phyloP scores from a whole-genome alignment of 306 rosid species.

The Medicago ruthenica region DNA sequence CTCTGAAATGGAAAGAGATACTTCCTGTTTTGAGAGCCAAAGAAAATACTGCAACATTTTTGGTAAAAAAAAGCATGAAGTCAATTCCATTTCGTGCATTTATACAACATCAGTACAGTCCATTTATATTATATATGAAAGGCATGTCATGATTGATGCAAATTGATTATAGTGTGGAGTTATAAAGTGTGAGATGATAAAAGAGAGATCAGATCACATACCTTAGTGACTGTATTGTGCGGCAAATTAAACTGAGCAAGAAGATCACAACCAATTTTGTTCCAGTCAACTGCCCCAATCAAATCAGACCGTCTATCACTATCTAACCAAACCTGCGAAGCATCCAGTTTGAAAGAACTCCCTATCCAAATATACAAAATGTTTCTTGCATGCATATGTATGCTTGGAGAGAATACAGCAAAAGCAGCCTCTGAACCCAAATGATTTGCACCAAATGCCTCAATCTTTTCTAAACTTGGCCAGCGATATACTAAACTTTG shows the following conservation, averaged over 20 bases:
- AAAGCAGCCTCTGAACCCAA: constrained; percentile 79
- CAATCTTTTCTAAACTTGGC: constrained; percentile 82
- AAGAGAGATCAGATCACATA: constrained; percentile 51
- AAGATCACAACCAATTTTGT: constrained; percentile 61
- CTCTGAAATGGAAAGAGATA: neutral
- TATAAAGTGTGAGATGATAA: neutral
- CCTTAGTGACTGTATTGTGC: constrained; percentile 70
- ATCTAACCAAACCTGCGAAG: constrained; percentile 54
- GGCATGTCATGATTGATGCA: neutral
- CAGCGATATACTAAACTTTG: constrained; percentile 65
- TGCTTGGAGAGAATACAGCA: constrained; percentile 68
- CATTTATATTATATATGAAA: constrained; percentile 22
- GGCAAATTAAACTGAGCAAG: constrained; percentile 66
- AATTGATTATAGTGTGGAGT: neutral
- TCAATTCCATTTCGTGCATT: constrained; percentile 6
- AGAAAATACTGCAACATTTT: neutral
- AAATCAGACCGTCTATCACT: constrained; percentile 59
- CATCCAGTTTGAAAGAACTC: constrained; percentile 57
- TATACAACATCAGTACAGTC: constrained; percentile 7
- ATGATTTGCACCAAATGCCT: constrained; percentile 56
- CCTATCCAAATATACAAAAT: constrained; percentile 88
- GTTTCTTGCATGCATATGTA: constrained; percentile 49
- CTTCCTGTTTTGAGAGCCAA: neutral
- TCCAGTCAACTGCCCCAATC: constrained; percentile 67
- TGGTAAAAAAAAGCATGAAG: neutral